Evolutionary conservation across 441 rosid species (phyloP).

Genomic region (Breynia disticha): DNA sequence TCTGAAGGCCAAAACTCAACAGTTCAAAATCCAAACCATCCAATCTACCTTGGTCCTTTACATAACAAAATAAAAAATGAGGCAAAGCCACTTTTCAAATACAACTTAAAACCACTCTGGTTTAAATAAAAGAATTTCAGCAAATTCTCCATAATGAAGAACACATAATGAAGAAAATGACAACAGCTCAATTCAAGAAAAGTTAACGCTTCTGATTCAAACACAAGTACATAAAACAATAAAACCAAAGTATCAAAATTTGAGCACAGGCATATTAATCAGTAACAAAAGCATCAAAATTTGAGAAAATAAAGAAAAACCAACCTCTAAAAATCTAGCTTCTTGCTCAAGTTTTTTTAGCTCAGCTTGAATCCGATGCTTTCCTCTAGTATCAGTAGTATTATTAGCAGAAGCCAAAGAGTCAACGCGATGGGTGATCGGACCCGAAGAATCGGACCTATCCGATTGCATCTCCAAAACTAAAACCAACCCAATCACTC

Average conservation of each 20-base stretch:
- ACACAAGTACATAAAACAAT: too few relatives aligned
- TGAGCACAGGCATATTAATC: neutral
- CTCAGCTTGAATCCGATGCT: constrained; percentile 84
- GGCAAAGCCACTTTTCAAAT: too few relatives aligned
- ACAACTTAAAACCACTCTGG: too few relatives aligned
- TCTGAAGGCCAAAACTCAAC: too few relatives aligned
- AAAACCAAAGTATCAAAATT: neutral
- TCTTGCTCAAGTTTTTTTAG: constrained; percentile 88
- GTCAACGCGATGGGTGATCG: constrained; percentile 34
- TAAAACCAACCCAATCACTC: constrained; percentile 1
- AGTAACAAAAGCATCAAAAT: neutral
- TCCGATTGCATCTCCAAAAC: constrained; percentile 44
- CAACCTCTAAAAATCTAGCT: constrained; percentile 73
- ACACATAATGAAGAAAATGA: too few relatives aligned
- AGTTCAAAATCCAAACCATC: too few relatives aligned
- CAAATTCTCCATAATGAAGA: too few relatives aligned
- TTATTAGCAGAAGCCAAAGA: constrained; percentile 37
- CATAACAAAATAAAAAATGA: too few relatives aligned
- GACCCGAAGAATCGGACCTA: constrained; percentile 46
- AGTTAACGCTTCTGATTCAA: too few relatives aligned
- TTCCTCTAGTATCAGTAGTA: constrained; percentile 60
- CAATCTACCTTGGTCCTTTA: too few relatives aligned
- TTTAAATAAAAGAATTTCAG: too few relatives aligned
- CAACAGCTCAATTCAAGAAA: too few relatives aligned
- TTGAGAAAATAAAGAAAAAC: constrained; percentile 4